Evolutionary conservation across 805 yeast genomes (phyloP).

Genomic region (Myxozyma vanderwaltii): DNA sequence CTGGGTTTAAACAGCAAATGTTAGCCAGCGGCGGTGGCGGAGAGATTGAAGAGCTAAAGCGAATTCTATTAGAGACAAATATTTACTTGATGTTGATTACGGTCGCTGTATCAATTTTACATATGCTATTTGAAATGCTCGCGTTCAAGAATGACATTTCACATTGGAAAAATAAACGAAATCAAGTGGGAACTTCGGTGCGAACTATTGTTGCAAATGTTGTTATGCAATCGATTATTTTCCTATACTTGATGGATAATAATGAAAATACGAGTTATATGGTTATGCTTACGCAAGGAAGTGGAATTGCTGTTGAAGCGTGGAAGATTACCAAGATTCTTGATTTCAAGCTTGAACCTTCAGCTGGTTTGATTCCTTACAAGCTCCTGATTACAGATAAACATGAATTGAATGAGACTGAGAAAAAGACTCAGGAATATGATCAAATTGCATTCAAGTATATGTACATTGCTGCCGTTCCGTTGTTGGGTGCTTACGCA

Average conservation of each 20-base stretch:
- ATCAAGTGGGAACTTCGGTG: constrained; percentile 47
- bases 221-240: constrained; percentile 46
- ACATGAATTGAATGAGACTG: constrained; percentile 44
- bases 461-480: constrained; percentile 44
- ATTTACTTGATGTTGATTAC: constrained; percentile 44
- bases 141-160: constrained; percentile 49
- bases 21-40: constrained; percentile 38
- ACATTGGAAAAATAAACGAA: constrained; percentile 48
- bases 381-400: constrained; percentile 42
- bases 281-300: constrained; percentile 45
- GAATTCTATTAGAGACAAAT: constrained; percentile 45
- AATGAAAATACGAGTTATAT: constrained; percentile 47
- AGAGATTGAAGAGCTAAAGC: constrained; percentile 46
- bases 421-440: constrained; percentile 47
- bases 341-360: constrained; percentile 36
- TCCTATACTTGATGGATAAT: constrained; percentile 46
- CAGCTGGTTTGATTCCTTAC: constrained; percentile 33
- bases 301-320: constrained; percentile 47
- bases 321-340: constrained; percentile 49
- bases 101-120: constrained; percentile 43
- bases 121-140: constrained; percentile 46
- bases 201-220: constrained; percentile 48
- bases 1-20: constrained; percentile 41
- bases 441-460: constrained; percentile 47
- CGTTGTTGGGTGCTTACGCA: constrained; percentile 46